Percentiles rank a stretch among this genome's conserved stretches.
phyloP scores from a whole-genome alignment of 805 yeast genomes.

The Candida anglica region DNA sequence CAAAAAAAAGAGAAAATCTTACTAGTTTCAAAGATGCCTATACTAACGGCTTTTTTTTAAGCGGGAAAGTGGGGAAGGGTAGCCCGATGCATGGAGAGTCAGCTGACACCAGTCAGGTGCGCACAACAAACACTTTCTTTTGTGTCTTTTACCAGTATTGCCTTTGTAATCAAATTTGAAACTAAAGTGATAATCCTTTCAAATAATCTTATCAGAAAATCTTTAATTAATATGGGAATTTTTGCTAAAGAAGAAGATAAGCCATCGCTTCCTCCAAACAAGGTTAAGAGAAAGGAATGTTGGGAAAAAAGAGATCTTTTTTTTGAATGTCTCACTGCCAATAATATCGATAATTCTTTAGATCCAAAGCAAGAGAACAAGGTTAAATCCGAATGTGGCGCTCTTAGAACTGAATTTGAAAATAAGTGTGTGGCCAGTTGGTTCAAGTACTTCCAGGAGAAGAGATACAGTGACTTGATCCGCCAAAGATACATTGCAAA shows the following conservation, averaged over 20 bases:
- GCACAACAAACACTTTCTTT: too few relatives aligned
- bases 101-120: conserved; percentile 1
- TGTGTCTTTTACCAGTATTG: too few relatives aligned
- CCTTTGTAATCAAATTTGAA: too few relatives aligned
- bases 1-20: too few relatives aligned
- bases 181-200: too few relatives aligned
- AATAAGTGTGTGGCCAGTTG: conserved; percentile 80
- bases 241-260: conserved; percentile 34
- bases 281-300: conserved; percentile 69
- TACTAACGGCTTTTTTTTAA: too few relatives aligned
- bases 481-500: conserved; percentile 65
- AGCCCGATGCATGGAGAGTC: too few relatives aligned
- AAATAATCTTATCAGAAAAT: too few relatives aligned
- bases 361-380: conserved; percentile 45
- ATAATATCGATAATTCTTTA: conserved; percentile 66
- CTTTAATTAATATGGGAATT: conserved; percentile 55
- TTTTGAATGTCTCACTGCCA: conserved; percentile 68
- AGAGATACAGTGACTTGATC: conserved; percentile 72
- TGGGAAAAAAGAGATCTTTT: conserved; percentile 87
- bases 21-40: too few relatives aligned
- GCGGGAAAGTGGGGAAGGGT: too few relatives aligned
- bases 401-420: conserved; percentile 56
- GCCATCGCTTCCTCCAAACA: conserved; percentile 48
- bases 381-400: conserved; percentile 56
- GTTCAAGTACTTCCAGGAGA: conserved; percentile 88